Percentiles rank a stretch among this genome's conserved stretches.
Conservation (phyloP, 768 basidiomycete genomes). For the Boletus speciosus region DNA sequence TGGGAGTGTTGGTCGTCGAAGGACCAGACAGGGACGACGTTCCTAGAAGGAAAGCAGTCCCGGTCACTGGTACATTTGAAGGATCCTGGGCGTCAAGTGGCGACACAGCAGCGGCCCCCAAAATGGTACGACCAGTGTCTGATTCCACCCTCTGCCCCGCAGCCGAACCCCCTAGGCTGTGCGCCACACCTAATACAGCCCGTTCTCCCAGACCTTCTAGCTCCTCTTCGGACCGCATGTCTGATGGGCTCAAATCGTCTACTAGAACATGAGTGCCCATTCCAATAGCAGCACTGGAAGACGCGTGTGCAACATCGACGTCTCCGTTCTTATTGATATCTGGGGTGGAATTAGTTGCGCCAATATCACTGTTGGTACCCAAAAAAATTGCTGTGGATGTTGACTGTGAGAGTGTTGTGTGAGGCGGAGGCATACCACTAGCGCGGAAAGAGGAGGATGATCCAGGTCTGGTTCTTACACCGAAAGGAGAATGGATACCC, state of each 20-base stretch:
- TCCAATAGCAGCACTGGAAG: constrained; percentile 3
- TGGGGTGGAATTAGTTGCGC: background rate
- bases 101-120: constrained; percentile 20
- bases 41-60: constrained; percentile 13
- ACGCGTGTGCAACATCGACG: background rate
- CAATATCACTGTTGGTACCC: background rate
- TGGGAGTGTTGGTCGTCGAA: constrained; percentile 6
- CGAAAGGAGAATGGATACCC: constrained; percentile 9
- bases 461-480: background rate
- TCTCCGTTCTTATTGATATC: constrained; percentile 6
- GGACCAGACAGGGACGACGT: constrained; percentile 7
- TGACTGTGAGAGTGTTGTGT: constrained; percentile 2
- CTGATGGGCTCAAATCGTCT: background rate
- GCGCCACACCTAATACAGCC: constrained; percentile 14
- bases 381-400: constrained; percentile 10
- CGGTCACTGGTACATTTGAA: constrained; percentile 22
- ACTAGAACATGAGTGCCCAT: background rate
- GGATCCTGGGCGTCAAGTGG: constrained; percentile 14
- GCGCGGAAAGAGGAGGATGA: constrained; percentile 5
- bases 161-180: constrained; percentile 21
- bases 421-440: background rate
- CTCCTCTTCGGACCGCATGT: background rate
- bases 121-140: constrained; percentile 22
- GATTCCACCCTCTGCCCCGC: constrained; percentile 17
- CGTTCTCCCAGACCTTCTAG: constrained; percentile 8